Conservation (phyloP, 192 early-diverging fungal genomes). For the Haplosporangium gracile region DNA sequence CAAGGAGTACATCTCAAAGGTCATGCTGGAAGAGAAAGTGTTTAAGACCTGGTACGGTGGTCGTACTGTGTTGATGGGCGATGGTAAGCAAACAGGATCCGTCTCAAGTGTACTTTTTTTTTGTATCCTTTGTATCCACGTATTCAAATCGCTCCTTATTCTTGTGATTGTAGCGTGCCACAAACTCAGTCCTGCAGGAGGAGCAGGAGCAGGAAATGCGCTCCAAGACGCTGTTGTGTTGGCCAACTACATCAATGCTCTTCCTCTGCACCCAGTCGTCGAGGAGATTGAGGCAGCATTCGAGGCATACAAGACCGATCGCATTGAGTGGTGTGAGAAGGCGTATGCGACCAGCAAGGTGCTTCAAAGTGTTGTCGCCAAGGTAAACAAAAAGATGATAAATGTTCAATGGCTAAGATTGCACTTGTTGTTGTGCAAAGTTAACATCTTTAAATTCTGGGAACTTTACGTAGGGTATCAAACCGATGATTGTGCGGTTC, state of each 20-base stretch:
- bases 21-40: slow-evolving; percentile 42
- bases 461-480: background rate
- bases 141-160: background rate
- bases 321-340: slow-evolving; percentile 2
- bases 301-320: background rate
- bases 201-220: slow-evolving; percentile 2
- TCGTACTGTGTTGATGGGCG: slow-evolving; percentile 25
- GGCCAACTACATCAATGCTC: background rate
- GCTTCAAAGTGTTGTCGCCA: background rate
- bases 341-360: background rate
- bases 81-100: slow-evolving; percentile 30
- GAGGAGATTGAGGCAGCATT: slow-evolving; percentile 1
- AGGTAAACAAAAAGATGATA: background rate
- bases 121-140: background rate
- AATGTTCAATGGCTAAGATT: background rate
- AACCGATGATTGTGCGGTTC: background rate
- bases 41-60: slow-evolving; percentile 41
- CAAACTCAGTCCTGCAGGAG: slow-evolving; percentile 1
- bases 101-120: background rate
- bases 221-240: slow-evolving; percentile 11
- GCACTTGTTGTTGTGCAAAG: background rate
- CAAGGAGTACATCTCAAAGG: slow-evolving; percentile 26
- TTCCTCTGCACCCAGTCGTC: background rate
- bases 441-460: background rate
- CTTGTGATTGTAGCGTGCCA: background rate